Conservation (phyloP, 2,329 filamentous ascomycete genomes). For the Diaporthe sp. region DNA sequence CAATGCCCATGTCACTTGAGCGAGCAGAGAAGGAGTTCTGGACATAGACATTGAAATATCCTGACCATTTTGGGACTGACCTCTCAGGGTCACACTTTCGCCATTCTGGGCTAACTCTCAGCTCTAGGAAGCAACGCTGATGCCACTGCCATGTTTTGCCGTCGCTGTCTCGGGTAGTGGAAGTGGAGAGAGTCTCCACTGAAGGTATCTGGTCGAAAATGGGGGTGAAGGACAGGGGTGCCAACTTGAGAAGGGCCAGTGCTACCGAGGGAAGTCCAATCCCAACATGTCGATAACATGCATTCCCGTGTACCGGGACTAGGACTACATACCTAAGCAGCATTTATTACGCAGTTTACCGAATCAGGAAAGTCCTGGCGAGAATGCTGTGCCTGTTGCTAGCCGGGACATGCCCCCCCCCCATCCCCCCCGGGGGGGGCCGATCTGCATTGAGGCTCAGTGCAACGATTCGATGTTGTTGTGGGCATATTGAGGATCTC, state of each 20-base stretch:
- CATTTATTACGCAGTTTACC: background rate
- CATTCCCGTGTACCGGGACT: background rate
- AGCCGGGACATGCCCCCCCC: no score
- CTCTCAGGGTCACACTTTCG: background rate
- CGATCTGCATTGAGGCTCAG: background rate
- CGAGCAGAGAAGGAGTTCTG: background rate
- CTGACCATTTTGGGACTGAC: background rate
- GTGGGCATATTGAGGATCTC: background rate
- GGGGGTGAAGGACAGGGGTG: conserved; percentile 19
- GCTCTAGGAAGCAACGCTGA: background rate
- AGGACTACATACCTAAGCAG: no score
- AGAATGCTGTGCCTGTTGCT: background rate
- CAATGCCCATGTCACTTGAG: background rate
- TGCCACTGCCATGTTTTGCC: background rate
- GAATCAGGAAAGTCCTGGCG: background rate
- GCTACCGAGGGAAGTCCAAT: background rate
- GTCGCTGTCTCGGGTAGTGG: background rate
- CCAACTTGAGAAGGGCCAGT: background rate
- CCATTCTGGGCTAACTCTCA: background rate
- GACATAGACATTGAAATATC: conserved; percentile 12
- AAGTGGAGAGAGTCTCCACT: conserved; percentile 9
- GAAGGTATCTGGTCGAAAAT: conserved; percentile 27
- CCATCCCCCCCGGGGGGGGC: no score
- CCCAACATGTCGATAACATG: background rate
- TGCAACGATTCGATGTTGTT: background rate